Base-by-base conservation (phyloP, 1,284 basidiomycete genomes). In the Malassezia japonica region DNA sequence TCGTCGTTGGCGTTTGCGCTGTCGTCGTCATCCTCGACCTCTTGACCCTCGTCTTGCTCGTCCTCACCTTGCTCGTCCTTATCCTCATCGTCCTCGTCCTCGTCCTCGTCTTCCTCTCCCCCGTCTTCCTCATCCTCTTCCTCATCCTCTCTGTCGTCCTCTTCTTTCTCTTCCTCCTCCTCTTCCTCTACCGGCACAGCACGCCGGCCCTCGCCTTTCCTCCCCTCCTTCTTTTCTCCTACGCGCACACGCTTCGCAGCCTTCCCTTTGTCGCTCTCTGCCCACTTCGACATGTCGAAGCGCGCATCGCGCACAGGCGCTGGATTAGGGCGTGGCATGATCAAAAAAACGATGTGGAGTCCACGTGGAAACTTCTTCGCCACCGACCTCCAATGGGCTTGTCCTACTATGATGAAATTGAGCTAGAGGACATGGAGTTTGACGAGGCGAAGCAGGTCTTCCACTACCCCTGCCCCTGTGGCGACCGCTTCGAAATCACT, bases 381-480 rank as follows among this genome's bases (percentile, higher is more conserved):
- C 20, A n/a, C 18, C 13, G 20, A 7, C 20, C 42, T 10, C 28
- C 27, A 12, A 53, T 53, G 51, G 28, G 48, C 8, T 13, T 37
- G 39, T 56, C 64, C 4, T 63, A 42, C 49, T 72, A 72, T 51
- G 70, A 72, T 49, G 70, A 72, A 45, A 61, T 72, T 34, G 70
- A 72, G 58, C 59, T 72, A 12, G 70, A 72, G 54, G 70, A 72
- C 57, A 69, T 72, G 67, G 60, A 64, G 37, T 72, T 63, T 45
- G 70, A 72, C 45, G 61, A 62, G 38, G 61, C 53, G 33, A 64
- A 62, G 58, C 65, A 71, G 38, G 50, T 69, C 25, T 72, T 72
- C 91, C 90, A 96, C 76, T 95, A 92, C 74, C 94, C 94, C 1
- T 98, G 91, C 71, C 92, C 92, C 1, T 99, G 94, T 71, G 92